These are phyloP conservation scores for Chlorella sp. DNA, from an alignment of 139 green algal genomes.

Conservation along the genomic window DNA sequence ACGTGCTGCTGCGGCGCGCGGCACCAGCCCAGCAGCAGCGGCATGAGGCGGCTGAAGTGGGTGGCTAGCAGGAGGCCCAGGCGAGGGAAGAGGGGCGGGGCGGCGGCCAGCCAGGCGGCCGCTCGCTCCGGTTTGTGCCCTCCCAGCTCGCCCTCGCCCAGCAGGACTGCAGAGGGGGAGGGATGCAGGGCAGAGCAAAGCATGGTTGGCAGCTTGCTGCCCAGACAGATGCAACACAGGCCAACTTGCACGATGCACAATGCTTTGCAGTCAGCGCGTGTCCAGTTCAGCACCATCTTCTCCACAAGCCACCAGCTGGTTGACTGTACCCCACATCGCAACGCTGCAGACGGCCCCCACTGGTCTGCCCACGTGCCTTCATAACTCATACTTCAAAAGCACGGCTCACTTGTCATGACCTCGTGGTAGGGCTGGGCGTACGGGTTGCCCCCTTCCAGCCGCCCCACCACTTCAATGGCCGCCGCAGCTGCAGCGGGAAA, in stretches of 20 bases:
- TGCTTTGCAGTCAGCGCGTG: no score
- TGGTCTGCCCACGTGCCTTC: no score
- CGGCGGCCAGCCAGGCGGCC: conserved; percentile 22
- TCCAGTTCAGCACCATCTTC: no score
- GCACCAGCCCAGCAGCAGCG: conserved; percentile 29
- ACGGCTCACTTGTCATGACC: neutral
- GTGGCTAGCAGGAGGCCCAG: conserved; percentile 14
- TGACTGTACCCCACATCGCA: no score
- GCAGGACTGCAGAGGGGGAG: neutral
- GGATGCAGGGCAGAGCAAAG: no score
- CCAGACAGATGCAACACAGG: no score
- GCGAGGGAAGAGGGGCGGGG: neutral
- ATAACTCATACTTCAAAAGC: no score
- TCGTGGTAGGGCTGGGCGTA: neutral
- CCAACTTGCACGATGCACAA: no score
- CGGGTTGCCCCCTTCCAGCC: neutral
- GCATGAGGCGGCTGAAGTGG: conserved; percentile 24
- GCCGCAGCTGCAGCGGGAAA: conserved; percentile 2
- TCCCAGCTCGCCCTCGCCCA: neutral
- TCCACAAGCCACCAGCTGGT: no score
- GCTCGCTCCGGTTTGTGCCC: neutral
- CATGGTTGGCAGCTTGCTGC: no score
- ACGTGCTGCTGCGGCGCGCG: neutral
- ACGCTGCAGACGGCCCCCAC: no score
- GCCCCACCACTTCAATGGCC: neutral